phyloP scores from a whole-genome alignment of 1,139 yeast genomes.

The Taphrina wiesneri region DNA sequence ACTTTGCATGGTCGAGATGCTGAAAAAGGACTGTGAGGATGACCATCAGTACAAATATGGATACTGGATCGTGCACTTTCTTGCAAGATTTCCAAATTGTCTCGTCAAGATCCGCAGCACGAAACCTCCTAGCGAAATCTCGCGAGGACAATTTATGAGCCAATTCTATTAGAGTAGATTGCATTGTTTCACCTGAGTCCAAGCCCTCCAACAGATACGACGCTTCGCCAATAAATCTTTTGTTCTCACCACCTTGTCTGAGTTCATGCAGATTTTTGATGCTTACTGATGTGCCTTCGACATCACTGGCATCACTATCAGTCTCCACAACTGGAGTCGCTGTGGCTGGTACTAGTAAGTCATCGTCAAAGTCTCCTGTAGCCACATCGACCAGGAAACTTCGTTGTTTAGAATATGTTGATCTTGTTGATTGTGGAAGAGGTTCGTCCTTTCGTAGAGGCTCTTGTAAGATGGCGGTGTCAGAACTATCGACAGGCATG shows the following conservation, averaged over 20 bases:
- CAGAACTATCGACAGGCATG: not conserved
- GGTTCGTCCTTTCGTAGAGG: not conserved
- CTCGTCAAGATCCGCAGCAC: conserved; percentile 16
- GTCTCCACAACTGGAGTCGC: conserved; percentile 1
- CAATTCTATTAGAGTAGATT: conserved; percentile 19
- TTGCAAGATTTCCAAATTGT: not conserved
- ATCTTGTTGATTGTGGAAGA: not conserved
- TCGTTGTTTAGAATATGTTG: conserved; percentile 33
- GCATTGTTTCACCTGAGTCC: conserved; percentile 18
- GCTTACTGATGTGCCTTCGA: not conserved
- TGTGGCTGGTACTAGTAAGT: not conserved
- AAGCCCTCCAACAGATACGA: conserved; percentile 49
- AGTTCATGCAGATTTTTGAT: conserved; percentile 44
- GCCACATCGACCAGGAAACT: conserved; percentile 28
- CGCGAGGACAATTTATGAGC: conserved; percentile 5
- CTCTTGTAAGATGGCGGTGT: not conserved
- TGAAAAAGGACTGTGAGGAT: conserved; percentile 1
- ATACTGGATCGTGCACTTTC: conserved; percentile 2
- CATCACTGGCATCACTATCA: conserved; percentile 4
- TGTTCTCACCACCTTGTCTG: conserved; percentile 48
- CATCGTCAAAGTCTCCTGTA: not conserved
- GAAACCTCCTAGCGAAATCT: conserved; percentile 17
- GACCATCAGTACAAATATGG: conserved; percentile 9
- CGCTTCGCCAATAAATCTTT: conserved; percentile 46
- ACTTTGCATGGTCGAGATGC: not conserved